Evolutionary conservation across 768 basidiomycete species (phyloP), one percentile per base, ranked within the genome.

Genomic region (Auriscalpium vulgare): DNA sequence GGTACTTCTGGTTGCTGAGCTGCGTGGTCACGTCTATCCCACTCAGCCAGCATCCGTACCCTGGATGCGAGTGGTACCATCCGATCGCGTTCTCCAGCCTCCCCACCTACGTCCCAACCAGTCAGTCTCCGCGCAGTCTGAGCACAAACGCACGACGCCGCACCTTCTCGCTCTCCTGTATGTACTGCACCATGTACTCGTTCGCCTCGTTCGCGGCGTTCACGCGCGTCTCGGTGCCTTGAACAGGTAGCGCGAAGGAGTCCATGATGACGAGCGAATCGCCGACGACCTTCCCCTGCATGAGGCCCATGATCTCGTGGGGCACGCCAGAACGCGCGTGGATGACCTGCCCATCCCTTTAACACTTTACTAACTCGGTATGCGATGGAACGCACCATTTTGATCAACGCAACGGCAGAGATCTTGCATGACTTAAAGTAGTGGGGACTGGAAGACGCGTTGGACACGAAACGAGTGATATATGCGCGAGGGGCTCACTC

Each of bases 61-160:
- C 97, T 6, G 97, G 97, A 74, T 99, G 97, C 14, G 93, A 95
- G 69, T 97, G 93, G 68, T 97, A 97, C 93, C 93, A 95, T n/a
- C 93, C 93, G 61, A 95, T 89, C 8, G 84, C 86, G 67, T 94
- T 84, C 69, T 95, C 93, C 49, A 83, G 75, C 65, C 94, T 75
- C 51, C 86, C 88, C 13, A 90, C 93, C 84, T 97, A 69, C 52
- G 8, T 46, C 47, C 3, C 23, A 47, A 7, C 50, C 34, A 52
- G 11, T 38, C 0, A 56, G 44, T 40, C 10, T 47, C 16, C 43
- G 37, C 14, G 50, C 10, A 40, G 5, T 21, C n/a, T 38, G 21
- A 51, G 43, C 37, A 23, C 8, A 53, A 21, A n/a, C 40, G 10
- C 11, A 17, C 10, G 16, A 8, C 13, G 10, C 55, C 78, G 56